These are phyloP conservation scores for Penicillium ochrochloron DNA, from an alignment of 495 filamentous ascomycete genomes.

Conservation along the genomic window DNA sequence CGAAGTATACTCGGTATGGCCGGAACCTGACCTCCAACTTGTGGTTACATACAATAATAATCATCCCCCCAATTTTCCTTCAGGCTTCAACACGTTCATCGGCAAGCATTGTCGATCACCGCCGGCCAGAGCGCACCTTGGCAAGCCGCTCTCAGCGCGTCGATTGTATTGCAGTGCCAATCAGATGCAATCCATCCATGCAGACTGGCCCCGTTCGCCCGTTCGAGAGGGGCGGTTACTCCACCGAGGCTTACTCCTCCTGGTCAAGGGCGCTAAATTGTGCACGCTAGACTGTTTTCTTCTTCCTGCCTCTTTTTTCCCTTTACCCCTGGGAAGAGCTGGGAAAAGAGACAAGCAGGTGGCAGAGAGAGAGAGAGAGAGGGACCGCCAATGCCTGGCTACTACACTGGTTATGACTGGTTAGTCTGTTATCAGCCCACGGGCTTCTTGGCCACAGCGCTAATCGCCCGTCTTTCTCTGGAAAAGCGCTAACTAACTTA, in stretches of 20 bases:
- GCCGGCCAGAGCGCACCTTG: constrained; percentile 27
- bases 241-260: constrained; percentile 25
- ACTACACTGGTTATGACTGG: too few species aligned
- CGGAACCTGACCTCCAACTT: neutral
- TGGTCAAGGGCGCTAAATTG: constrained; percentile 13
- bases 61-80: neutral
- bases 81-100: constrained; percentile 18
- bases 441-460: constrained; percentile 26
- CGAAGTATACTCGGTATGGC: neutral
- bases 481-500: neutral
- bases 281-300: constrained; percentile 1
- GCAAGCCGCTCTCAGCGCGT: constrained; percentile 21
- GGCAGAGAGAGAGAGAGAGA: neutral
- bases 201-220: neutral
- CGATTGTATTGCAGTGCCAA: constrained; percentile 27
- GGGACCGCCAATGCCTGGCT: neutral
- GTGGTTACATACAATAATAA: neutral
- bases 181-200: constrained; percentile 18
- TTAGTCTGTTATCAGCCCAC: constrained; percentile 13
- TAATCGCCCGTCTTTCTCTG: constrained; percentile 24
- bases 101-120: constrained; percentile 28
- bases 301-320: neutral
- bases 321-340: constrained; percentile 2
- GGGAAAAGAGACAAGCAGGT: constrained; percentile 5
- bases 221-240: constrained; percentile 16